Evolutionary conservation across 2,329 filamentous ascomycete genomes (phyloP).

Genomic region (Cladosporium sp.): DNA sequence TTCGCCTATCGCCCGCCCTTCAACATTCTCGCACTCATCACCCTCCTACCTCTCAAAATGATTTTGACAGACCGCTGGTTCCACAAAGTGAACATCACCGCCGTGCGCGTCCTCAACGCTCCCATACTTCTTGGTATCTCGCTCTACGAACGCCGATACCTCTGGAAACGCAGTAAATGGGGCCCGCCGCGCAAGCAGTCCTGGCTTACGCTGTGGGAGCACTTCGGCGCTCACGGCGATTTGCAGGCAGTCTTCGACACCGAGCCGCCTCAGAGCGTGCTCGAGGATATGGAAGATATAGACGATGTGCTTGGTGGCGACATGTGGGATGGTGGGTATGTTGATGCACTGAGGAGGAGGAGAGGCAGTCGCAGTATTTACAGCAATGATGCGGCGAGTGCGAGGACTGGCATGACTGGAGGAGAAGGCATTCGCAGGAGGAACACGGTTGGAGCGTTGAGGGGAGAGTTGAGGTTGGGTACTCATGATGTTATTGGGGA

Average conservation of each 20-base stretch:
- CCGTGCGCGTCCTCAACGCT: constrained; percentile 72
- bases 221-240: constrained; percentile 70
- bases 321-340: constrained; percentile 39
- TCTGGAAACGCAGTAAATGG: constrained; percentile 56
- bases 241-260: constrained; percentile 72
- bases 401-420: background rate
- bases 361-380: constrained; percentile 30
- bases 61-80: constrained; percentile 81
- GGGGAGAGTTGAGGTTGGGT: constrained; percentile 14
- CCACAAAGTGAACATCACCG: constrained; percentile 82
- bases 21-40: constrained; percentile 73
- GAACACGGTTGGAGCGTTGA: constrained; percentile 1
- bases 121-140: constrained; percentile 73
- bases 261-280: constrained; percentile 60
- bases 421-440: constrained; percentile 7
- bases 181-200: constrained; percentile 41
- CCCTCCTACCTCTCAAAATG: constrained; percentile 76
- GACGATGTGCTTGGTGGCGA: constrained; percentile 47
- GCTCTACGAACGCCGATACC: constrained; percentile 66
- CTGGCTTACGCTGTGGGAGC: constrained; percentile 61
- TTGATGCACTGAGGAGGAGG: constrained; percentile 30
- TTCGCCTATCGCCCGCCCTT: constrained; percentile 83
- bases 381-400: constrained; percentile 8
- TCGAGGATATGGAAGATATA: constrained; percentile 50
- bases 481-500: constrained; percentile 10